Evolutionary conservation across 2,329 filamentous ascomycete species (phyloP).

Genomic region (Colletotrichum sidae): DNA sequence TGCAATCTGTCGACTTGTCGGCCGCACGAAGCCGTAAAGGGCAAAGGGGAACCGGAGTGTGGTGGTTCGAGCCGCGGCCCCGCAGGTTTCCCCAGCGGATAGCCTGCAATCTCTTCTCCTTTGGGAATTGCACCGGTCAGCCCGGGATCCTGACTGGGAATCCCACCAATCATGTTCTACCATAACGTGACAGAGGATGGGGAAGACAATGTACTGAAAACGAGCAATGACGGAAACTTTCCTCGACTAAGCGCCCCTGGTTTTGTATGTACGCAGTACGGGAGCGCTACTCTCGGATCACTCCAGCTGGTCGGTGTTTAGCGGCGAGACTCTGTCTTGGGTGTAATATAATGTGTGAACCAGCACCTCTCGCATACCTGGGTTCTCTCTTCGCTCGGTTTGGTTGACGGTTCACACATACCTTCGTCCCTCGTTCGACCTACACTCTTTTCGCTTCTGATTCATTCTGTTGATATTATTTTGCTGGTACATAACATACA

Average conservation of each 20-base stretch:
- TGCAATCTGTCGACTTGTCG: background rate
- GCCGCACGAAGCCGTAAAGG: background rate
- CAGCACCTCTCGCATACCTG: background rate
- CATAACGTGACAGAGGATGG: slow-evolving; percentile 2
- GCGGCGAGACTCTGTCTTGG: background rate
- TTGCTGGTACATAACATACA: slow-evolving; percentile 10
- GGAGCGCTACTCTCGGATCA: background rate
- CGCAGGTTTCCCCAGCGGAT: slow-evolving; percentile 16
- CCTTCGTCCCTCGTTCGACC: slow-evolving; percentile 7
- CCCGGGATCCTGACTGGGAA: slow-evolving; percentile 4
- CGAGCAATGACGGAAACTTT: slow-evolving; percentile 20
- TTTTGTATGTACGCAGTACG: no score
- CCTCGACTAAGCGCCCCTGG: background rate
- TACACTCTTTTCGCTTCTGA: background rate
- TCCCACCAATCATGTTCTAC: slow-evolving; percentile 31
- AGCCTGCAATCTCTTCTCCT: slow-evolving; percentile 26
- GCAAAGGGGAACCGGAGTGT: background rate
- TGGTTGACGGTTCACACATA: slow-evolving; percentile 1
- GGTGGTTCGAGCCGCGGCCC: slow-evolving; percentile 1
- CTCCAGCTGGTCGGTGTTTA: background rate
- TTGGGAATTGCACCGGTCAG: slow-evolving; percentile 21
- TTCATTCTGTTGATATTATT: slow-evolving; percentile 19
- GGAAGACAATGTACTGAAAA: slow-evolving; percentile 31
- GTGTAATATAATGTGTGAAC: slow-evolving; percentile 11
- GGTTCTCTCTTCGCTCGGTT: slow-evolving; percentile 2